A percentile compares a stretch with the other conserved stretches of the same genome.
These are phyloP conservation scores for Hypoxylon crocopeplum DNA, from an alignment of 495 filamentous ascomycete genomes.

Conservation along the genomic window DNA sequence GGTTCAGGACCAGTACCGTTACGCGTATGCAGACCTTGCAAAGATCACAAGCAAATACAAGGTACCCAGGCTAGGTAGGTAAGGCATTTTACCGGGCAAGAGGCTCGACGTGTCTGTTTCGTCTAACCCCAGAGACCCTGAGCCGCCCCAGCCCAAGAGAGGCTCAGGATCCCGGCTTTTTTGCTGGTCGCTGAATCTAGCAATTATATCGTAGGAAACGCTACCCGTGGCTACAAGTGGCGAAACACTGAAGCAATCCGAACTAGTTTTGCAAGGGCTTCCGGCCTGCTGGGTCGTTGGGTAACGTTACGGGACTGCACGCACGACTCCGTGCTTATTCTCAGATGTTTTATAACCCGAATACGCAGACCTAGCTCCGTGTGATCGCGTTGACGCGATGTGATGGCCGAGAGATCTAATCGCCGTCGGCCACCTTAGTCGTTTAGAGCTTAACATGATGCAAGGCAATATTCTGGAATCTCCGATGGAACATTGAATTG, in stretches of 20 bases:
- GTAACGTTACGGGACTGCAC: slow-evolving; percentile 30
- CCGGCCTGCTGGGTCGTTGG: slow-evolving; percentile 24
- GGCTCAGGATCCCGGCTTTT: slow-evolving; percentile 19
- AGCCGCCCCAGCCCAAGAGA: slow-evolving; percentile 15
- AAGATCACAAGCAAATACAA: slow-evolving; percentile 15
- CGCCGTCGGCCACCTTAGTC: neutral
- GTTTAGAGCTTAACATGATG: slow-evolving; percentile 16
- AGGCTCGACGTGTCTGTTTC: slow-evolving; percentile 25
- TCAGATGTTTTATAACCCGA: slow-evolving; percentile 15
- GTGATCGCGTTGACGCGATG: neutral
- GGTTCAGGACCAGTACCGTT: neutral
- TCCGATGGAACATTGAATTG: slow-evolving; percentile 4
- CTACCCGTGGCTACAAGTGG: slow-evolving; percentile 10
- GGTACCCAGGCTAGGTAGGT: no score
- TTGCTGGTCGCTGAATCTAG: slow-evolving; percentile 10
- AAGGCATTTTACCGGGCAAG: slow-evolving; percentile 13
- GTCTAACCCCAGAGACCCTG: neutral
- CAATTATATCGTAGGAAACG: slow-evolving; percentile 27
- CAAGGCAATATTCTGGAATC: slow-evolving; percentile 25
- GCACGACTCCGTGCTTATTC: neutral
- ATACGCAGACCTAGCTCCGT: neutral
- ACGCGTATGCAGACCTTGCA: neutral
- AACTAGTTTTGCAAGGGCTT: slow-evolving; percentile 3
- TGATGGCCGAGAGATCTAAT: slow-evolving; percentile 14
- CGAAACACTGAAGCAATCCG: neutral